Conservation (phyloP, 2,329 filamentous ascomycete species). For the Beauveria asiatica region DNA sequence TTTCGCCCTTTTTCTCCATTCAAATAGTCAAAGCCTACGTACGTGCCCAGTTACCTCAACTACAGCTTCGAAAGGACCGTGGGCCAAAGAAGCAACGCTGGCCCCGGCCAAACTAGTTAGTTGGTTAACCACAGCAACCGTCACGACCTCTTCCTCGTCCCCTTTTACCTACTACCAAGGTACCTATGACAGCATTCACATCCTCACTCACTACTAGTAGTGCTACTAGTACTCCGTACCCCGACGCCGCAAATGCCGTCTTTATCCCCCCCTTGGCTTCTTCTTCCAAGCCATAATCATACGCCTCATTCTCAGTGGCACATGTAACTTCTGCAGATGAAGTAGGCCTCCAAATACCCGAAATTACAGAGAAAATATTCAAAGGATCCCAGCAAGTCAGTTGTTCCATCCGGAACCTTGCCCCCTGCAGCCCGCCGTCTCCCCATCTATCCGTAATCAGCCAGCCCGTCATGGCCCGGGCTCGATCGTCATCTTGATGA, state of each 20-base stretch:
- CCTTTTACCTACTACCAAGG: background rate
- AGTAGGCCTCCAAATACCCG: too few species aligned
- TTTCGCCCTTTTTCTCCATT: background rate
- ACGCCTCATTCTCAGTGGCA: background rate
- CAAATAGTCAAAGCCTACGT: background rate
- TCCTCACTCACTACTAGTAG: background rate
- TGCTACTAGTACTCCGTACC: background rate
- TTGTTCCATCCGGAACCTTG: background rate
- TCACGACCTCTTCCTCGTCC: background rate
- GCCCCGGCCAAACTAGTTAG: background rate
- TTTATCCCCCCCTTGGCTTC: background rate
- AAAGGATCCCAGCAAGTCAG: background rate
- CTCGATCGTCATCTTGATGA: conserved; percentile 1
- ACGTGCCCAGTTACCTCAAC: too few species aligned
- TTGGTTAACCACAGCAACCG: background rate
- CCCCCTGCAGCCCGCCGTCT: background rate
- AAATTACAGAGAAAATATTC: background rate
- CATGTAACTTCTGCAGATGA: background rate
- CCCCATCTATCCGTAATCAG: background rate
- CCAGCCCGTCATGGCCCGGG: background rate
- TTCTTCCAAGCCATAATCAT: background rate
- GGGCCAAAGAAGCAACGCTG: background rate
- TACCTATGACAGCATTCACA: background rate
- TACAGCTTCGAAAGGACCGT: too few species aligned
- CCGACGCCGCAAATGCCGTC: background rate